Percentiles rank a stretch among this genome's conserved stretches.
These are phyloP conservation scores for Paramecium octaurelia DNA, from an alignment of 73 alveolate genomes.

Conservation along the genomic window DNA sequence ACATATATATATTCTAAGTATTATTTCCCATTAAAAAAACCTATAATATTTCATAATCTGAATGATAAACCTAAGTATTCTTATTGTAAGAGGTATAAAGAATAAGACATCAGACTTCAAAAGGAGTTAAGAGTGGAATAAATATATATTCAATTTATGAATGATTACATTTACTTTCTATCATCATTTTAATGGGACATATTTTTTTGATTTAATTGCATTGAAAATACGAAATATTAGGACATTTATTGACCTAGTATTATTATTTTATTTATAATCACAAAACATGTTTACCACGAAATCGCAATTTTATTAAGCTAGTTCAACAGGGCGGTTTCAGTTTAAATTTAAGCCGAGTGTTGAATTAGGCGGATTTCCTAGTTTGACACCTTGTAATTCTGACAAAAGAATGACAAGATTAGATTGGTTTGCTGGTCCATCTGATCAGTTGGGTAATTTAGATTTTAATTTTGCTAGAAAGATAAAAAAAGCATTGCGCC, in stretches of 20 bases:
- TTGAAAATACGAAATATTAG: neutral
- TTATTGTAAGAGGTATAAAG: too few species aligned
- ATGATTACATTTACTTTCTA: neutral
- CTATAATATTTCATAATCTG: neutral
- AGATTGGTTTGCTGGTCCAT: neutral
- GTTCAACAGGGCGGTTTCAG: slow-evolving; percentile 22
- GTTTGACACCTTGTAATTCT: neutral
- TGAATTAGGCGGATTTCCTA: slow-evolving; percentile 17
- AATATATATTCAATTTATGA: neutral
- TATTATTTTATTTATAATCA: neutral
- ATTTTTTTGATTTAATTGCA: too few species aligned
- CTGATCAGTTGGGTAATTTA: slow-evolving; percentile 5
- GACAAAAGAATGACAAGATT: neutral
- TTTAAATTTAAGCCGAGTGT: slow-evolving; percentile 21
- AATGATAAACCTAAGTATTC: neutral
- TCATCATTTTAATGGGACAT: neutral
- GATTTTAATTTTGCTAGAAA: neutral
- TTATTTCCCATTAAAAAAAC: too few species aligned
- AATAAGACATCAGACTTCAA: too few species aligned
- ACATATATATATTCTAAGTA: neutral
- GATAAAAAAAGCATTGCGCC: neutral
- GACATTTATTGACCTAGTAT: neutral
- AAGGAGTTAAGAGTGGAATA: too few species aligned
- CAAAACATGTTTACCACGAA: neutral
- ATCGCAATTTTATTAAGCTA: slow-evolving; percentile 45